Base-by-base conservation (phyloP, 164 flowering plant genomes). In the Saururus chinensis region DNA sequence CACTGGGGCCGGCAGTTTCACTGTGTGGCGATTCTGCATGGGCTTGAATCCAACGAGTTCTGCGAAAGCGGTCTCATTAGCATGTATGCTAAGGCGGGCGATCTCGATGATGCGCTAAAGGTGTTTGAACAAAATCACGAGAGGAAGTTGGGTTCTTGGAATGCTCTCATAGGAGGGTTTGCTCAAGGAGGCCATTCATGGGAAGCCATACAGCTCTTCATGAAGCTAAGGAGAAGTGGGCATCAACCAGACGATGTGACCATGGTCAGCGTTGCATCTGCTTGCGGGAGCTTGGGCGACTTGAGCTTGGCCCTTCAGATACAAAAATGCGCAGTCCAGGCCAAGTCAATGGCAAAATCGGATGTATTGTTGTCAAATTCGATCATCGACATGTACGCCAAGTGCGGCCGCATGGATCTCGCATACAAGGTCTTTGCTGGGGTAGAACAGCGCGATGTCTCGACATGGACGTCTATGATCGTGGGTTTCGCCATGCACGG, bases 111-210 rank as follows among this genome's bases (percentile, higher is more conserved):
- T 67, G 95, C 90, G 20, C 77, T 56, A 4, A 75, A 73, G 63
- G 57, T 84, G 81, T 81, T 87, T 65, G 90, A 77, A 11, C 67
- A 75, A 75, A 84, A 76, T 66, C 60, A 61, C 69, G 77, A 75
- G 0, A 73, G 86, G 65, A 80, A 78, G 70, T 59, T 82, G 70
- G 86, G 86, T 66, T 82, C 86, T 49, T 84, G 89, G 86, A 84
- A 80, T 64, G 85, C 89, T 8, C 59, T 84, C 26, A 79, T 84
- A 22, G 78, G 75, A 12, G 86, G 86, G 10, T 65, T 76, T 64
- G 69, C 84, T 1, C 85, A 80, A 69, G 82, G 77, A 14, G 89
- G 82, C n/a, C 73, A 52, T 9, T 77, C 76, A 0, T 57, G 40
- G 51, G 85, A 82, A 53, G 83, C 86, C 1, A 41, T 82, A 0